A percentile compares a stretch with the other conserved stretches of the same genome.
Conservation (phyloP, 108 stramenopile species). For the Aurantiochytrium sp. region DNA sequence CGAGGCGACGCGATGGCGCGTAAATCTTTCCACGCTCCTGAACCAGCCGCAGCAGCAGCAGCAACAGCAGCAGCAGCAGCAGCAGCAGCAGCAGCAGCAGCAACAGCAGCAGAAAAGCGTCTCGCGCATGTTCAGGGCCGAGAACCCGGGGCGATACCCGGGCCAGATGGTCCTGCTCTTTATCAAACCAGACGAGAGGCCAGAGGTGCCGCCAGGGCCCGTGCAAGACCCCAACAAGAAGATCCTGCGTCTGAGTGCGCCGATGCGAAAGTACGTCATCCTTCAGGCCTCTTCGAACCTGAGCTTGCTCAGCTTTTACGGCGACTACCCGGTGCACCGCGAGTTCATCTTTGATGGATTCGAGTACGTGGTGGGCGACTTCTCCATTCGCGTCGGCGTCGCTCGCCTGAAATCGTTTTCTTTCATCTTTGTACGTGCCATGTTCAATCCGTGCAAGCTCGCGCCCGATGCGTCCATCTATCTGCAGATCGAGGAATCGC, state of each 20-base stretch:
- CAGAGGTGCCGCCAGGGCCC: neutral
- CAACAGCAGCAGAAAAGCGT: neutral
- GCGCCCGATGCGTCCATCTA: neutral
- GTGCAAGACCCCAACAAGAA: neutral
- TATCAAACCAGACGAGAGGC: neutral
- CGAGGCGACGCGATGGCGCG: neutral
- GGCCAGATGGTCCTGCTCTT: neutral
- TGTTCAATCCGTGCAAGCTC: neutral
- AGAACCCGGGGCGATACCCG: neutral
- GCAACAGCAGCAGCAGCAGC: neutral
- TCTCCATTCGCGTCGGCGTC: neutral
- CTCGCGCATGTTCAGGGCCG: neutral
- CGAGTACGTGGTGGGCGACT: neutral
- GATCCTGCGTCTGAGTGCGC: neutral
- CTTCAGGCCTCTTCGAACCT: neutral
- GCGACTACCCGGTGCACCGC: neutral
- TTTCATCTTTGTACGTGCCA: neutral
- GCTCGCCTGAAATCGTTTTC: neutral
- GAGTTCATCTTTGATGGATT: neutral
- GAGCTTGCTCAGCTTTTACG: neutral
- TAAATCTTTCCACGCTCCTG: neutral
- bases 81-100: neutral
- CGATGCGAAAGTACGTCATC: neutral
- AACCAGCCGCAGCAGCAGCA: neutral
- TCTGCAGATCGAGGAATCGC: neutral